phyloP scores from a whole-genome alignment of 2,329 filamentous ascomycete species.

The Canariomyces notabilis region DNA sequence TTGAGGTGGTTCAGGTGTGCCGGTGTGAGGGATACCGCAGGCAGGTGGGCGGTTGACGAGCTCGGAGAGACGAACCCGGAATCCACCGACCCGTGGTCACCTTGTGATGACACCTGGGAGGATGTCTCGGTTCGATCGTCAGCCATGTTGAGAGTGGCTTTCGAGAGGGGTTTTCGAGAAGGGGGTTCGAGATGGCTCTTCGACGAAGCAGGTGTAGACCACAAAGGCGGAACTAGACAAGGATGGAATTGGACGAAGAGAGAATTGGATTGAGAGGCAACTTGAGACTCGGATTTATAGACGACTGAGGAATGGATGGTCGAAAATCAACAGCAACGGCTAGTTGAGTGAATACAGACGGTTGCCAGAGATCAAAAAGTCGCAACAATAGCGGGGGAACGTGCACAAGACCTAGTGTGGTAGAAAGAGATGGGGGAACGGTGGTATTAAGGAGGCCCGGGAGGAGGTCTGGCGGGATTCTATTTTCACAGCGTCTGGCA shows the following conservation, averaged over 20 bases:
- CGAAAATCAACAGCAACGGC: too few species aligned
- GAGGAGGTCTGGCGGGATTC: conserved; percentile 9
- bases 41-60: conserved; percentile 60
- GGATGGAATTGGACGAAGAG: not conserved
- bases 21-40: conserved; percentile 79
- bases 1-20: conserved; percentile 89
- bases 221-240: too few species aligned
- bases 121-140: conserved; percentile 34
- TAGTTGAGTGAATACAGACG: not conserved
- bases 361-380: not conserved
- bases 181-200: too few species aligned
- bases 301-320: too few species aligned
- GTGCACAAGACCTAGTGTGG: conserved; percentile 6
- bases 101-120: conserved; percentile 38
- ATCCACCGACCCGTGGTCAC: conserved; percentile 47
- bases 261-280: not conserved
- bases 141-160: conserved; percentile 24
- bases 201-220: too few species aligned
- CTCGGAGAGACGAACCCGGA: conserved; percentile 75
- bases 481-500: conserved; percentile 12
- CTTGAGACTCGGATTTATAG: too few species aligned
- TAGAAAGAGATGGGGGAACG: conserved; percentile 6
- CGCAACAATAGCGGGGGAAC: conserved; percentile 7
- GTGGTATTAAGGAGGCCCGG: conserved; percentile 15
- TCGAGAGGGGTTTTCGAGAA: not conserved